These are phyloP conservation scores for Aaosphaeria arxii DNA, from an alignment of 2,329 filamentous ascomycete genomes.

Conservation along the genomic window DNA sequence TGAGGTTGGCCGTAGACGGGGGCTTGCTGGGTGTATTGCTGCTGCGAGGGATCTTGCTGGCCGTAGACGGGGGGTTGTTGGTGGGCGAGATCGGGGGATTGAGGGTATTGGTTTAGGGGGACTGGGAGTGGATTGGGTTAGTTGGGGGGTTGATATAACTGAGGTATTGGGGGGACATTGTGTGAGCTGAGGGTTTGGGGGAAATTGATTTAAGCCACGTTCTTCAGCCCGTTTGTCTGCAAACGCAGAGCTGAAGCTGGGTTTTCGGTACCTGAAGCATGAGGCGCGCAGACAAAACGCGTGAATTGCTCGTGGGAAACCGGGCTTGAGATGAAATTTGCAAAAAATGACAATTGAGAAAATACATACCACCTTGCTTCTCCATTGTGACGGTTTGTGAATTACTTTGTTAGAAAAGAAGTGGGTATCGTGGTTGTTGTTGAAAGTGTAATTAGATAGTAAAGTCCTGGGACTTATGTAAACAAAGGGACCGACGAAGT, in stretches of 20 bases:
- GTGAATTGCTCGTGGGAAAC: neutral
- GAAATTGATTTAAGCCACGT: too few species aligned
- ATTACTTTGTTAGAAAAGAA: neutral
- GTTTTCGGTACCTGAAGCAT: neutral
- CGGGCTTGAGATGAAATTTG: neutral
- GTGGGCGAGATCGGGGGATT: conserved; percentile 25
- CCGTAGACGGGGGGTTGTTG: conserved; percentile 31
- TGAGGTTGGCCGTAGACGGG: conserved; percentile 18
- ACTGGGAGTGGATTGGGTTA: conserved; percentile 20
- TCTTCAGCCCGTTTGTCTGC: neutral
- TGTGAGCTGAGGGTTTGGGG: too few species aligned
- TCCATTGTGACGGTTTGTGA: conserved; percentile 22
- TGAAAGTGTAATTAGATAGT: neutral
- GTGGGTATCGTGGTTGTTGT: neutral
- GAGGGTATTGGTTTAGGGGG: conserved; percentile 37
- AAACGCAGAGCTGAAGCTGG: neutral
- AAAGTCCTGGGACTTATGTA: too few species aligned
- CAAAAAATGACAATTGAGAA: neutral
- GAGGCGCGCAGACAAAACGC: neutral
- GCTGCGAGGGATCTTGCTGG: conserved; percentile 21
- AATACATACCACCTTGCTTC: conserved; percentile 33
- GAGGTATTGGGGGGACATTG: too few species aligned
- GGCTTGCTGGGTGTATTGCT: conserved; percentile 16
- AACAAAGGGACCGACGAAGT: too few species aligned
- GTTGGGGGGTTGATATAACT: neutral